Base-by-base conservation (phyloP, 2,329 filamentous ascomycete species). In the Colletotrichum limetticola region DNA sequence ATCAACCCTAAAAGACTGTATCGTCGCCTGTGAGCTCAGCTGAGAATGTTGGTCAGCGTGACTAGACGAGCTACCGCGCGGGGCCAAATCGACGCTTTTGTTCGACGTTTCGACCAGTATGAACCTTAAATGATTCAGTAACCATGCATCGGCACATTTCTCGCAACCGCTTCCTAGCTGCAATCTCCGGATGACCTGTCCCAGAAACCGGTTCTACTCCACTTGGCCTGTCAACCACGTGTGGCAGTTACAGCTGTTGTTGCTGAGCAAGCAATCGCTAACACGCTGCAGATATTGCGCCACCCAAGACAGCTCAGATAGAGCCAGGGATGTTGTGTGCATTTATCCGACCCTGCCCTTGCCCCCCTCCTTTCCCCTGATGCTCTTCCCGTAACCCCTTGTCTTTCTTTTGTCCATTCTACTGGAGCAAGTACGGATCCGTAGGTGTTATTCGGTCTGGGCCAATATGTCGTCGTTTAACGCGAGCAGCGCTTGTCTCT, bases 231-330 rank as follows among this genome's bases (percentile, higher is more conserved):
- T 60, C 42, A 64, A 60, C 60, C 49, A 61, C 66, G 28, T 72
- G 56, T 49, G 35, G 53, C n/a, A 63, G 59, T 58, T 56, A 35
- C 32, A 65, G 22, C 6, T 65, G 12, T 24, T 4, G 24, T 56
- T 64, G 70, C 66, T 70, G 66, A 65, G 55, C 24, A 66, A 56
- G 60, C 32, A 49, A 57, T 70, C 60, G 60, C 70, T 72, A 57
- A 72, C 70, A 60, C 32, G 46, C 26, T 53, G 24, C n/a, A 8
- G 4, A 28, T 30, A 60, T 59, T 63, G 49, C 56, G 66, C 35
- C 66, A 70, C 60, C 61, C 22, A 64, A 32, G 49, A 42, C 66
- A 49, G 42, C 42, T 56, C 26, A 24, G 32, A 26, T 28, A 52
- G 14, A 28, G 53, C 14, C 53, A 52, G 26, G 12, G 16, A n/a